Conservation (phyloP, 495 filamentous ascomycete species). For the Clohesyomyces aquaticus region DNA sequence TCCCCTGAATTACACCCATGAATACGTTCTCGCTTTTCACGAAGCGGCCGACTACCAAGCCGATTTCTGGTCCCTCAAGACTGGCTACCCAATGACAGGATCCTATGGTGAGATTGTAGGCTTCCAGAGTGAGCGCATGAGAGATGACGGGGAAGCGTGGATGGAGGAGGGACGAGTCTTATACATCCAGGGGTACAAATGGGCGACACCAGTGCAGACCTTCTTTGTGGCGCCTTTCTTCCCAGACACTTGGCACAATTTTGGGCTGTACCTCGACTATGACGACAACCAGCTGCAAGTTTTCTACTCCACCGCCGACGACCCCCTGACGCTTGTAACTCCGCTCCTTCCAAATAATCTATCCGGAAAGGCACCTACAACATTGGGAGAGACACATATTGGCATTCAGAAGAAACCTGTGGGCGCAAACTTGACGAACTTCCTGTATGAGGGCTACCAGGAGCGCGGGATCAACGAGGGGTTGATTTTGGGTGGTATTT, state of each 20-base stretch:
- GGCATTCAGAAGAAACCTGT: constrained; percentile 11
- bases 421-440: constrained; percentile 9
- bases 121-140: neutral
- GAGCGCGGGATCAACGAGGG: constrained; percentile 1
- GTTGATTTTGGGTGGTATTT: constrained; percentile 1
- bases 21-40: constrained; percentile 13
- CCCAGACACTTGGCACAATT: constrained; percentile 9
- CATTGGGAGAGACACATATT: constrained; percentile 11
- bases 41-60: constrained; percentile 14
- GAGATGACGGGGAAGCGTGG: neutral
- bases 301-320: neutral
- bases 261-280: constrained; percentile 6
- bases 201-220: constrained; percentile 3
- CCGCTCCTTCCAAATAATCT: constrained; percentile 4
- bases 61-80: constrained; percentile 5
- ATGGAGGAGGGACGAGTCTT: neutral
- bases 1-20: constrained; percentile 8
- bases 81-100: neutral
- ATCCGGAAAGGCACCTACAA: constrained; percentile 8
- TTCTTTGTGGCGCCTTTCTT: constrained; percentile 2
- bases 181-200: constrained; percentile 10
- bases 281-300: constrained; percentile 5
- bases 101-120: constrained; percentile 5
- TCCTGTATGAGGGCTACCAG: constrained; percentile 7
- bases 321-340: neutral